A percentile compares a stretch with the other conserved stretches of the same genome.
These are phyloP conservation scores for Xylaria sp. DNA, from an alignment of 495 filamentous ascomycete species.

Conservation along the genomic window DNA sequence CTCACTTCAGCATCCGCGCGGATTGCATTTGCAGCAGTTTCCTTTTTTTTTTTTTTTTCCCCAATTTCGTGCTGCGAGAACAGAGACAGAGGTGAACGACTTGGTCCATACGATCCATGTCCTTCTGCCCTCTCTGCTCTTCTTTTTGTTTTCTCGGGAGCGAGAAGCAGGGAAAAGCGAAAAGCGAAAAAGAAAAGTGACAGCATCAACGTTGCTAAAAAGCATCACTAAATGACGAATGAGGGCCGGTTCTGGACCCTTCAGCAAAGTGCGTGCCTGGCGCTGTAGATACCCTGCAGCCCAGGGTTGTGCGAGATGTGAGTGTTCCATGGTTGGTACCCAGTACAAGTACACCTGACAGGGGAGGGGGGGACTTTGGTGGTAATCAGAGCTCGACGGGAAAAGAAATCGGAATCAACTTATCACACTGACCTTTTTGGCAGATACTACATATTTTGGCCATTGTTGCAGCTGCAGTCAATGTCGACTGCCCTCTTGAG, in stretches of 20 bases:
- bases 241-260: slow-evolving; percentile 15
- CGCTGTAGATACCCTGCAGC: slow-evolving; percentile 29
- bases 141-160: slow-evolving; percentile 1
- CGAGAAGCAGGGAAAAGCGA: background rate
- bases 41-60: too few species aligned
- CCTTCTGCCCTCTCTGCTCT: background rate
- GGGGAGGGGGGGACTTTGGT: slow-evolving; percentile 3
- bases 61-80: background rate
- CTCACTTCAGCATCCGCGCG: background rate
- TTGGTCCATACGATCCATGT: background rate
- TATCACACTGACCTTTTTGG: slow-evolving; percentile 27
- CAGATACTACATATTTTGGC: slow-evolving; percentile 1
- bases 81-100: background rate
- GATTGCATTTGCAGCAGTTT: background rate
- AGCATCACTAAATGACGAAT: slow-evolving; percentile 26
- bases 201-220: slow-evolving; percentile 5
- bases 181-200: slow-evolving; percentile 11
- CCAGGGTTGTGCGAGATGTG: slow-evolving; percentile 26
- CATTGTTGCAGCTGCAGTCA: slow-evolving; percentile 18
- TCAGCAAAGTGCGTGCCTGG: slow-evolving; percentile 17
- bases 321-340: slow-evolving; percentile 25
- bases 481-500: slow-evolving; percentile 19
- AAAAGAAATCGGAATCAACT: slow-evolving; percentile 24
- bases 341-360: slow-evolving; percentile 17
- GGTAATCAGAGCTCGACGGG: slow-evolving; percentile 8